A percentile compares a stretch with the other conserved stretches of the same genome.
Evolutionary conservation across 495 filamentous ascomycete species (phyloP).

Genomic region (Penicillium steckii): DNA sequence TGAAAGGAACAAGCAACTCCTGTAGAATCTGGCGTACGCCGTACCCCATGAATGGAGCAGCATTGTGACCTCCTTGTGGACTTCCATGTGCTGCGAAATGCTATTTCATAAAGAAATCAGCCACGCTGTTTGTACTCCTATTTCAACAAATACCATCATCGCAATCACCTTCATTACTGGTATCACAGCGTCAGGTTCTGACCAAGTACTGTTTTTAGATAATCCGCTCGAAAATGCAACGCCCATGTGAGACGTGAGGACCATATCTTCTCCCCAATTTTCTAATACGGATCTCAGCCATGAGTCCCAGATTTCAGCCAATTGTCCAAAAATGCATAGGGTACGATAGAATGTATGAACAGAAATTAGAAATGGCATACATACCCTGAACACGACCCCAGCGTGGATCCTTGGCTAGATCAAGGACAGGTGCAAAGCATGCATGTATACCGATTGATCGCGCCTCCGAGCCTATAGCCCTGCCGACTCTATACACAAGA

Average conservation of each 20-base stretch:
- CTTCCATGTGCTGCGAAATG: slow-evolving; percentile 11
- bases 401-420: slow-evolving; percentile 10
- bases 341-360: no score
- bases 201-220: slow-evolving; percentile 10
- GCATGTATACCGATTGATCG: slow-evolving; percentile 9
- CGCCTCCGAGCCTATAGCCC: slow-evolving; percentile 8
- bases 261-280: slow-evolving; percentile 11
- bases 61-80: slow-evolving; percentile 9
- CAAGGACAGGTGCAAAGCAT: slow-evolving; percentile 9
- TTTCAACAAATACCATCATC: not conserved
- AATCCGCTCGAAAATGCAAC: slow-evolving; percentile 6
- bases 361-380: not conserved
- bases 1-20: slow-evolving; percentile 11
- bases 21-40: slow-evolving; percentile 6
- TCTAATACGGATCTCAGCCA: not conserved
- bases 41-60: slow-evolving; percentile 11
- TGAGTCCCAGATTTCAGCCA: no score
- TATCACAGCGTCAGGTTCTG: slow-evolving; percentile 6
- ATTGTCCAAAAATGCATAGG: no score
- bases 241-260: slow-evolving; percentile 7
- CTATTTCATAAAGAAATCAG: not conserved
- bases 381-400: slow-evolving; percentile 10
- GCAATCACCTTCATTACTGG: slow-evolving; percentile 9
- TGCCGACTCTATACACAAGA: slow-evolving; percentile 2
- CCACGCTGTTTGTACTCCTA: no score